Evolutionary conservation across 1,284 basidiomycete species (phyloP).

Genomic region (Malassezia globosa): DNA sequence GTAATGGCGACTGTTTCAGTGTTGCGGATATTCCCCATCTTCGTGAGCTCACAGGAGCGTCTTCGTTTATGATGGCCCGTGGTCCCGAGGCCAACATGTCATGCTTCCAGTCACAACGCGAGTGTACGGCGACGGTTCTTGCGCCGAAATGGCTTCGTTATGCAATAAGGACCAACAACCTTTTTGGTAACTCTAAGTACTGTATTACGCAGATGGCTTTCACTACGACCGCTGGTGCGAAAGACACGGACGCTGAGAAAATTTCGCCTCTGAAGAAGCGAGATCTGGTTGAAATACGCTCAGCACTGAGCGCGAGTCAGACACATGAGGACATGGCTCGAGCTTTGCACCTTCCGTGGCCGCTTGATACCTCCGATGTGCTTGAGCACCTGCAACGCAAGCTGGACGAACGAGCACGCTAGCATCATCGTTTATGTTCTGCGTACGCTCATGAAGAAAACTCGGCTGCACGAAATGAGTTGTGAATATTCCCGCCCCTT

Average conservation of each 20-base stretch:
- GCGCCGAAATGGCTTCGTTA: constrained; percentile 38
- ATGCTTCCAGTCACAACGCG: constrained; percentile 58
- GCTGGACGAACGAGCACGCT: background rate
- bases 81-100: constrained; percentile 85
- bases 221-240: constrained; percentile 21
- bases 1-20: constrained; percentile 84
- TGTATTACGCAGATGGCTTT: constrained; percentile 54
- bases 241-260: background rate
- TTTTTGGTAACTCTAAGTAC: constrained; percentile 82
- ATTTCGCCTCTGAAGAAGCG: constrained; percentile 11
- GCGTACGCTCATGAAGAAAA: too few relatives aligned
- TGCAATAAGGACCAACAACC: constrained; percentile 52
- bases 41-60: constrained; percentile 58
- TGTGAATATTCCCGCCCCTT: too few relatives aligned
- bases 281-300: constrained; percentile 6
- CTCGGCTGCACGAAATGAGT: too few relatives aligned
- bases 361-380: constrained; percentile 1
- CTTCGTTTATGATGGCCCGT: constrained; percentile 88
- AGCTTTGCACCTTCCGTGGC: constrained; percentile 9
- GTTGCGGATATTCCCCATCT: constrained; percentile 67
- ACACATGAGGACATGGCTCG: constrained; percentile 12
- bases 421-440: background rate
- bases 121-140: constrained; percentile 29
- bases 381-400: background rate
- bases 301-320: constrained; percentile 2